phyloP scores from a whole-genome alignment of 345 rosid species.

The Citrus sinensis region DNA sequence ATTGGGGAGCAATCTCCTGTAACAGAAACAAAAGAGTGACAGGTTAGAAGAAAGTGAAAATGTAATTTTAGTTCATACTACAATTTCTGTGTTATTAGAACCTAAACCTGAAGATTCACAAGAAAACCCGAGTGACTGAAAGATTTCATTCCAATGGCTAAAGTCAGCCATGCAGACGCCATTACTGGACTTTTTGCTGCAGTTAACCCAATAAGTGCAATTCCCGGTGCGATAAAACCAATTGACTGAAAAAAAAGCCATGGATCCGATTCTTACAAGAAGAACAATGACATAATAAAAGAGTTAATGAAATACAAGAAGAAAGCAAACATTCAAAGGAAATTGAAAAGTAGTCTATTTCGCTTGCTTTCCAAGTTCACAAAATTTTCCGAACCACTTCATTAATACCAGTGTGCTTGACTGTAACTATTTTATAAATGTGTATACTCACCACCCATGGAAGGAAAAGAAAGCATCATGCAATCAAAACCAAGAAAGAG shows the following conservation, averaged over 20 bases:
- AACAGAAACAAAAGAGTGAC: slow-evolving; percentile 13
- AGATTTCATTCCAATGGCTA: slow-evolving; percentile 88
- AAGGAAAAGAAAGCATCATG: neutral
- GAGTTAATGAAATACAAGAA: neutral
- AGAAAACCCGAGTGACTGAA: slow-evolving; percentile 97
- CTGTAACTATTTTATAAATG: neutral
- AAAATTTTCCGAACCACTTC: neutral
- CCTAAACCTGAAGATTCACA: slow-evolving; percentile 84
- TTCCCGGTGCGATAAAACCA: slow-evolving; percentile 82
- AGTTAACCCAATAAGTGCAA: slow-evolving; percentile 76
- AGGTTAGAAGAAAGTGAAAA: slow-evolving; percentile 21
- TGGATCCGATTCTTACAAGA: slow-evolving; percentile 4
- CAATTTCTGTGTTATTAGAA: neutral
- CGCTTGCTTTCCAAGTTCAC: neutral
- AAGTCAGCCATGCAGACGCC: slow-evolving; percentile 93
- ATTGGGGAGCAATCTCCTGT: slow-evolving; percentile 91
- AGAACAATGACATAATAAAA: neutral
- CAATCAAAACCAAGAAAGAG: neutral
- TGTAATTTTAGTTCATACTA: neutral
- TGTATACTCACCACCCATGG: neutral
- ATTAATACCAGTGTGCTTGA: neutral
- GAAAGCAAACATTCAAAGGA: neutral
- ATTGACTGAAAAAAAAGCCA: slow-evolving; percentile 59
- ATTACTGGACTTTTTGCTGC: slow-evolving; percentile 62
- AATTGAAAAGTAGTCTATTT: neutral